Evolutionary conservation across 164 flowering plant genomes (phyloP).

Genomic region (Magnolia changhungtana): DNA sequence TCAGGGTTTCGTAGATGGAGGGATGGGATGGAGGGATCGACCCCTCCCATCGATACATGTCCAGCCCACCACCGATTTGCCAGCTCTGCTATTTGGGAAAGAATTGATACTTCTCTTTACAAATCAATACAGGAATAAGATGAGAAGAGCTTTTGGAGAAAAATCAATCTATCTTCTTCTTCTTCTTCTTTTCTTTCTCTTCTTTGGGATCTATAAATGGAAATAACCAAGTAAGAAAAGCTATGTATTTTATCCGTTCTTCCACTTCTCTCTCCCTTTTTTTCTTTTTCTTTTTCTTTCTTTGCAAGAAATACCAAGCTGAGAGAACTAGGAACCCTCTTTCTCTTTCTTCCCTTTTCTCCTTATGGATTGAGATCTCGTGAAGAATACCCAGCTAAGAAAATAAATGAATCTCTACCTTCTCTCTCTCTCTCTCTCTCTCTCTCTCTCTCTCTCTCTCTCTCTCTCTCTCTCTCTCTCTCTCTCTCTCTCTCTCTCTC

Average conservation of each 20-base stretch:
- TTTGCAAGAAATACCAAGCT: not conserved
- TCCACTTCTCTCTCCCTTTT: not conserved
- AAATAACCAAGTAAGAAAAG: not conserved
- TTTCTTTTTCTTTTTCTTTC: too few species aligned
- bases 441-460: too few species aligned
- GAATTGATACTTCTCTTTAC: not conserved
- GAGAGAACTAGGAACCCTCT: not conserved
- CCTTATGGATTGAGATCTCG: not conserved
- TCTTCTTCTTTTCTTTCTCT: not conserved
- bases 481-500: too few species aligned
- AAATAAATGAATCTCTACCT: not conserved
- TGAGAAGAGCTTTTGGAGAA: not conserved
- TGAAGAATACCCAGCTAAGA: not conserved
- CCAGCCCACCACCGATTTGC: constrained; percentile 88
- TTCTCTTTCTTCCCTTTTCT: not conserved
- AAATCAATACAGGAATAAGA: not conserved
- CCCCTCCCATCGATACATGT: constrained; percentile 56
- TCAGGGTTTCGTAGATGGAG: constrained; percentile 47
- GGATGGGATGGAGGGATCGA: constrained; percentile 38
- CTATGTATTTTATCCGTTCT: not conserved
- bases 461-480: too few species aligned
- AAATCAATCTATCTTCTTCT: not conserved
- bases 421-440: not conserved
- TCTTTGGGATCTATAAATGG: not conserved
- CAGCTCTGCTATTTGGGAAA: constrained; percentile 26